Percentiles rank a stretch among this genome's conserved stretches.
Conservation (phyloP, 305 asterid species). For the Ruellia speciosa region DNA sequence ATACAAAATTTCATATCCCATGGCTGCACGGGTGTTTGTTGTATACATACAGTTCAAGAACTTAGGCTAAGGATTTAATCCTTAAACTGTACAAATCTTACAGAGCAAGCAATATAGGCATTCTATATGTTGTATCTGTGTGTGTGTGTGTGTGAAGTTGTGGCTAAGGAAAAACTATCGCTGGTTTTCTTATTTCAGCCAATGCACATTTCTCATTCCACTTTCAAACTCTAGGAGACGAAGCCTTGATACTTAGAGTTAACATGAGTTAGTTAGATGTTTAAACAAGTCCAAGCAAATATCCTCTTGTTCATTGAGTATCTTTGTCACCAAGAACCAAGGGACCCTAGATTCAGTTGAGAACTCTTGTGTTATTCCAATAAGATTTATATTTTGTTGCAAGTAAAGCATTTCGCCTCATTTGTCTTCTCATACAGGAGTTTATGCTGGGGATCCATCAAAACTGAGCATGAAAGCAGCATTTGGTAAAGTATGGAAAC, state of each 20-base stretch:
- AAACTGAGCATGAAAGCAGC: slow-evolving; percentile 96
- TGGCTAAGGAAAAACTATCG: too few relatives aligned
- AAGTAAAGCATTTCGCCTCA: neutral
- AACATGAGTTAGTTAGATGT: neutral
- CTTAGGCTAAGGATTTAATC: neutral
- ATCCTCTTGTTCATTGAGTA: neutral
- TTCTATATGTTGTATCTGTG: too few relatives aligned
- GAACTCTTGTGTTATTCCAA: slow-evolving; percentile 3
- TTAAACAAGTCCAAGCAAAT: neutral
- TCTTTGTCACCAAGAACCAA: neutral
- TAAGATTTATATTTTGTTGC: slow-evolving; percentile 1
- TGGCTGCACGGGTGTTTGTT: too few relatives aligned
- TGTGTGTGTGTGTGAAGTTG: too few relatives aligned
- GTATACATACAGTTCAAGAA: neutral
- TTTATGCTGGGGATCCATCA: slow-evolving; percentile 97
- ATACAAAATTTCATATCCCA: too few relatives aligned
- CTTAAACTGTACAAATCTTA: too few relatives aligned
- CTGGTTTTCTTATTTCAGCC: neutral
- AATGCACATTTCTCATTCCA: neutral
- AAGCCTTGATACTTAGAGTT: neutral
- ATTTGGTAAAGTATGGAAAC: slow-evolving; percentile 95
- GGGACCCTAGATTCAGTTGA: slow-evolving; percentile 3
- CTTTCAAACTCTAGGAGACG: neutral
- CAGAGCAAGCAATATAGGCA: too few relatives aligned
- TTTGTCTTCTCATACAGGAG: slow-evolving; percentile 41